Percentiles rank a stretch among this genome's conserved stretches.
Evolutionary conservation across 495 filamentous ascomycete species (phyloP).

Genomic region (Schizothecium vesticola): DNA sequence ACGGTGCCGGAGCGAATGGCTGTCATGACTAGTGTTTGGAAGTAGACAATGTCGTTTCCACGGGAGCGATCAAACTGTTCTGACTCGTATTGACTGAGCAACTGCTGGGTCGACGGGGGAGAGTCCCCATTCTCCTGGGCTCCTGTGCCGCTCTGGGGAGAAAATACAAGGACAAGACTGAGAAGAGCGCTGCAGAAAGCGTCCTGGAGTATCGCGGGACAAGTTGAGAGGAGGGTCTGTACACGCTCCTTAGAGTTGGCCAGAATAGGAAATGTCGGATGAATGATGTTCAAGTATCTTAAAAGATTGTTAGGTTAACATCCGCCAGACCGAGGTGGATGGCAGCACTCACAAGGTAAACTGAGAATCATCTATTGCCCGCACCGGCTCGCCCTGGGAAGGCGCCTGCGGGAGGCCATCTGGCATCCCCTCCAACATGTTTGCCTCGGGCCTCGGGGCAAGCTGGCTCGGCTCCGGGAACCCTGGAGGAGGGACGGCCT

Average conservation of each 20-base stretch:
- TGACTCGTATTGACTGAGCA: constrained; percentile 51
- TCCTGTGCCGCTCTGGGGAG: constrained; percentile 39
- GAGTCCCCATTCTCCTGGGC: constrained; percentile 29
- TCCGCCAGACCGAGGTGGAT: neutral
- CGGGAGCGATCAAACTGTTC: constrained; percentile 40
- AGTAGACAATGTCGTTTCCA: constrained; percentile 52
- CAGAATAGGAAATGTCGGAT: constrained; percentile 70
- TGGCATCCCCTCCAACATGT: constrained; percentile 1
- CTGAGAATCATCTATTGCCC: constrained; percentile 40
- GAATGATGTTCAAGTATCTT: constrained; percentile 68
- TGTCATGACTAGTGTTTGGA: constrained; percentile 60
- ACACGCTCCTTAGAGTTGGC: constrained; percentile 60
- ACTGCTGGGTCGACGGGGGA: constrained; percentile 39
- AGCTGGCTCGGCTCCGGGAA: constrained; percentile 5
- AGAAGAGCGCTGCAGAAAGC: constrained; percentile 69
- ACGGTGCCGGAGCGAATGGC: constrained; percentile 42
- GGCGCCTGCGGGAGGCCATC: constrained; percentile 23
- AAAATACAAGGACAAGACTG: constrained; percentile 53
- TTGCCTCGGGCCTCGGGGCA: neutral
- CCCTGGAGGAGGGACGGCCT: constrained; percentile 31
- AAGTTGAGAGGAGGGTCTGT: constrained; percentile 55
- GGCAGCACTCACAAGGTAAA: constrained; percentile 40
- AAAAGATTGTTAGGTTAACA: neutral
- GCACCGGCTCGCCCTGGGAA: constrained; percentile 23
- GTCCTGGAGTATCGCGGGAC: constrained; percentile 56